These are phyloP conservation scores for Diplodia scrobiculata DNA, from an alignment of 2,329 filamentous ascomycete genomes.

Conservation along the genomic window DNA sequence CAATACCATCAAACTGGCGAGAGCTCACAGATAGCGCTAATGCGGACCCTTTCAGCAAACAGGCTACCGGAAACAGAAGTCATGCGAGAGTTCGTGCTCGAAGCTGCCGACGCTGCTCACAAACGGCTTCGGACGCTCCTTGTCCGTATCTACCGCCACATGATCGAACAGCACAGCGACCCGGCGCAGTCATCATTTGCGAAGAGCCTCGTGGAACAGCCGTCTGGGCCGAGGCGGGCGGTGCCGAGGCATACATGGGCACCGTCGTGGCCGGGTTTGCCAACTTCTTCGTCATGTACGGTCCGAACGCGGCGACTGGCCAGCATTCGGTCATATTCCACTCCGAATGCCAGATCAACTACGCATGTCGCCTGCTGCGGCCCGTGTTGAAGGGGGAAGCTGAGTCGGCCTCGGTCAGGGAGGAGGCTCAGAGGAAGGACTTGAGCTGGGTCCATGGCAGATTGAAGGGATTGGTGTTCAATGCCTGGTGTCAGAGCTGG, in stretches of 20 bases:
- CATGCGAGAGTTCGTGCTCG: not conserved
- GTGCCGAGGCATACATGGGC: not conserved
- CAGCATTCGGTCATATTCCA: slow-evolving; percentile 56
- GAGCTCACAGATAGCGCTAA: not conserved
- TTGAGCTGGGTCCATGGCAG: not conserved
- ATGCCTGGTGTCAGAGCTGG: not conserved
- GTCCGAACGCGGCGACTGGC: slow-evolving; percentile 53
- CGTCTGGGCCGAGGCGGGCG: not conserved
- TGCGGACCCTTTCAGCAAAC: not conserved
- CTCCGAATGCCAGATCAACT: slow-evolving; percentile 57
- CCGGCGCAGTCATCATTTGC: not conserved
- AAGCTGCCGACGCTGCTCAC: not conserved
- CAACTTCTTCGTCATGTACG: slow-evolving; percentile 52
- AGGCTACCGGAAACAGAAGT: not conserved
- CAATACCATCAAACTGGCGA: not conserved
- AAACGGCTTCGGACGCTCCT: not conserved
- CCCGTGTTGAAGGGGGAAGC: slow-evolving; percentile 43
- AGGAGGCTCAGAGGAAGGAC: not conserved
- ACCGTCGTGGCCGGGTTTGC: slow-evolving; percentile 30
- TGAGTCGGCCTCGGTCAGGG: not conserved
- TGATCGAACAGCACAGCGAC: not conserved
- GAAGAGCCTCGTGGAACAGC: not conserved
- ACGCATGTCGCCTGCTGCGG: slow-evolving; percentile 48
- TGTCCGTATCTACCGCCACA: not conserved
- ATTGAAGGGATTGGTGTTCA: not conserved